Evolutionary conservation across 179 eudicot genomes (phyloP).

Genomic region (Vitellaria paradoxa): DNA sequence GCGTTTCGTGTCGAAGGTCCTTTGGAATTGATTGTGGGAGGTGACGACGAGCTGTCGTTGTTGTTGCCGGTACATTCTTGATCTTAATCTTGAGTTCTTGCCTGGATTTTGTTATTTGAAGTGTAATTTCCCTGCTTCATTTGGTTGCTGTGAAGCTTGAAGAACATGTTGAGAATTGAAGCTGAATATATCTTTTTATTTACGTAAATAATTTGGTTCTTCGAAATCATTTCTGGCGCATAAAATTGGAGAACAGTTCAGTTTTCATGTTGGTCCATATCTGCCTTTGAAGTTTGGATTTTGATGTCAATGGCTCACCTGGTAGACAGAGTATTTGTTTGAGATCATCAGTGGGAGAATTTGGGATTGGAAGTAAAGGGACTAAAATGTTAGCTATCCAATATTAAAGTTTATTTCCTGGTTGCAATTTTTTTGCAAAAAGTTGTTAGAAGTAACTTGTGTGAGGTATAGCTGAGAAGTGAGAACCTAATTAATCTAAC

Average conservation of each 20-base stretch:
- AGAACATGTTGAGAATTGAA: neutral
- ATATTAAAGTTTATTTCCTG: neutral
- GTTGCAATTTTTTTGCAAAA: neutral
- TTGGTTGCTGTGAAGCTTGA: neutral
- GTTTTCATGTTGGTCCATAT: neutral
- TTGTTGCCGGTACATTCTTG: conserved; percentile 46
- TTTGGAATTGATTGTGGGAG: conserved; percentile 31
- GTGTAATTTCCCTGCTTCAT: neutral
- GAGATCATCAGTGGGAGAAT: neutral
- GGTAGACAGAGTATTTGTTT: neutral
- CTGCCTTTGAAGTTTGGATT: neutral
- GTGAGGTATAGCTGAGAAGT: neutral
- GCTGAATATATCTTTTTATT: neutral
- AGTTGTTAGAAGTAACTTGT: neutral
- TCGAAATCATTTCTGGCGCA: no score
- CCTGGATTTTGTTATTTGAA: neutral
- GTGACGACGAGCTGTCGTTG: conserved; percentile 38
- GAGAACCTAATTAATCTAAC: neutral
- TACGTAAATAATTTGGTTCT: neutral
- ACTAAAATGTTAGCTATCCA: neutral
- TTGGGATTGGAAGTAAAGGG: neutral
- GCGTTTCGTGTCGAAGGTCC: conserved; percentile 41
- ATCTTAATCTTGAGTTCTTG: neutral
- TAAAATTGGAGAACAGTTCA: neutral
- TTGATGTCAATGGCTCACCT: conserved; percentile 1